Evolutionary conservation across 768 basidiomycete species (phyloP), one percentile per base, ranked within the genome.

Genomic region (Tulasnella sp.): DNA sequence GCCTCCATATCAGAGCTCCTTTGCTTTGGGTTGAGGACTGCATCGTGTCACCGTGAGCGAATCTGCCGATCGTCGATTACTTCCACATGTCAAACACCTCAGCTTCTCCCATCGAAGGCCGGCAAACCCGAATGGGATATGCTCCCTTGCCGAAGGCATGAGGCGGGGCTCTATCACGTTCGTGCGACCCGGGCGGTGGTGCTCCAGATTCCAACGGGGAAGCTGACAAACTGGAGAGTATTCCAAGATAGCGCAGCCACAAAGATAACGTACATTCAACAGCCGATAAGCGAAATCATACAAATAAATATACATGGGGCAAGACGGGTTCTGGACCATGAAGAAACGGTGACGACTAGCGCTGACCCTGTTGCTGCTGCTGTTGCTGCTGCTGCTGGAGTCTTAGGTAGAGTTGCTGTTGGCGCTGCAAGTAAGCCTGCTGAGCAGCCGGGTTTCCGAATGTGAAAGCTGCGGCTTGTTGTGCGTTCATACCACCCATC

Each of bases 341-440:
- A 15, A 32, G 32, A 11, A 29, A 32, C 32, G 32, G 61, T 26
- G 15, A 29, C 23, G 26, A 67, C 61, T 67, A 67, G 4, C 61
- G 23, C 32, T 67, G 61, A 10, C 61, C 44, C 35, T 72, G 70
- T 18, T 75, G 16, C 48, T 81, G 78, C 7, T 70, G 46, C 57
- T 48, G 42, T 13, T 44, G 42, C 10, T 44, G 79, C 73, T 46
- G 70, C 61, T 71, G 78, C 39, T 76, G 79, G 32, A 75, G 80
- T 11, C 73, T 48, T 35, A 73, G 74, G 29, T 80, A 79, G 44
- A 44, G 37, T n/a, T 61, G 26, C 16, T 75, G 80, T 42, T 74
- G 80, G 26, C 73, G 77, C 74, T 69, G 73, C 13, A 79, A 82
- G 70, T 80, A 82, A 20, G 71, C 46, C 73, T 84, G 84, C 42